Conservation (phyloP, 2,329 filamentous ascomycete genomes). For the Chaetomiaceae sp. region DNA sequence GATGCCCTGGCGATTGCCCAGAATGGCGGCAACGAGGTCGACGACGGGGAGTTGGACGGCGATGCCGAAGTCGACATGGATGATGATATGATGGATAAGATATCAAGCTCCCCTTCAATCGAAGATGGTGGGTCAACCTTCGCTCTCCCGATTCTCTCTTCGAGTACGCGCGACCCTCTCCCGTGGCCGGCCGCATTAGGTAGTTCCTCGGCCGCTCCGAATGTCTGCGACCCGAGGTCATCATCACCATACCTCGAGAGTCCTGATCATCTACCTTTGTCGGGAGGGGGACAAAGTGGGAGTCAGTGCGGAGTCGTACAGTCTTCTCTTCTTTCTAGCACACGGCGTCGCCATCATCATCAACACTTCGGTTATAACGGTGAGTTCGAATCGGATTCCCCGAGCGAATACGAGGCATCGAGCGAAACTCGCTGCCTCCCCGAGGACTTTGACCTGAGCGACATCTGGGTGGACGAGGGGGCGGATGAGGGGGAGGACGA, state of each 20-base stretch:
- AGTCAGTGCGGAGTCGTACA: conserved; percentile 32
- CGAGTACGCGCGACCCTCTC: conserved; percentile 42
- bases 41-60: conserved; percentile 62
- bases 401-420: conserved; percentile 15
- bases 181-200: conserved; percentile 31
- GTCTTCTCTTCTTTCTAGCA: conserved; percentile 19
- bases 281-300: conserved; percentile 23
- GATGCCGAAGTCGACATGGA: conserved; percentile 72
- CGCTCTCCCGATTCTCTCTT: conserved; percentile 38
- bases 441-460: not conserved
- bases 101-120: conserved; percentile 97
- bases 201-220: conserved; percentile 31
- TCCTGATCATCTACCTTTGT: conserved; percentile 33
- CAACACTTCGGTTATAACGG: conserved; percentile 47
- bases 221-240: conserved; percentile 35
- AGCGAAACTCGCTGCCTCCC: conserved; percentile 1
- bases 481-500: not conserved
- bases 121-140: conserved; percentile 86
- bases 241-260: conserved; percentile 42
- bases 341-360: conserved; percentile 38
- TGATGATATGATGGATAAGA: conserved; percentile 96
- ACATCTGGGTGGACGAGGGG: not conserved
- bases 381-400: conserved; percentile 39
- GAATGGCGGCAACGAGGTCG: conserved; percentile 51
- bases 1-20: conserved; percentile 58